Base-by-base conservation (phyloP, 371 early-diverging fungal species). In the Mycotypha africana region DNA sequence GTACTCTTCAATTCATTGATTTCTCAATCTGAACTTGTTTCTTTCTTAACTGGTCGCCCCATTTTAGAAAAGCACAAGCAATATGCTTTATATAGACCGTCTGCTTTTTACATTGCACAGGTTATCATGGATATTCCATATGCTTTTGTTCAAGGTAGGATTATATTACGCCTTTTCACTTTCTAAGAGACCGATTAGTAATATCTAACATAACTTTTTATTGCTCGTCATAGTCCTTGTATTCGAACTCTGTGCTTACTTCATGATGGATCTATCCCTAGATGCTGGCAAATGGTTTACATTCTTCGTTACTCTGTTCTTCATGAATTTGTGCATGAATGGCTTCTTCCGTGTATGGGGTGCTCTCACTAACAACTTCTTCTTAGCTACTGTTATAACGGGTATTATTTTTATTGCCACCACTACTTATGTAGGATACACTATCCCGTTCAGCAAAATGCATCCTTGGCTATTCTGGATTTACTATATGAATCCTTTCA, bases 401-500 rank as follows among this genome's bases (percentile, higher is more conserved):
- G 80, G 81, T 40, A 42, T 84, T 28, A 42, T 75, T 23, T 60
- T 88, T 4, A 52, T 85, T 51, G 62, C 79, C 20, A 49, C 68
- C 45, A 69, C 80, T 42, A 50, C 80, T 15, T 81, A 84, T 43
- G 70, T 70, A 42, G 85, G 86, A 14, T 86, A 85, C 38, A 66
- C 79, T 42, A 74, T 82, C 36, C 80, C 82, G 9, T 74, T 71
- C 36, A 41, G 25, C 5, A 40, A 62, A 12, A 85, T 87, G 84
- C 74, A 83, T 44, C 81, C 78, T 19, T 84, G 82, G 79, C 67
- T 86, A 14, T 62, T 65, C 36, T 85, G 84, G 85, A 72, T 85
- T 26, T 79, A 74, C 58, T 85, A 77, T 74, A 74, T 83, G 34
- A 81, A 76, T 28, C 81, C 86, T 9, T 55, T 87, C 14, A 74